A percentile compares a stretch with the other conserved stretches of the same genome.
These are phyloP conservation scores for Kuraishia cidri DNA, from an alignment of 805 yeast species.

Conservation along the genomic window DNA sequence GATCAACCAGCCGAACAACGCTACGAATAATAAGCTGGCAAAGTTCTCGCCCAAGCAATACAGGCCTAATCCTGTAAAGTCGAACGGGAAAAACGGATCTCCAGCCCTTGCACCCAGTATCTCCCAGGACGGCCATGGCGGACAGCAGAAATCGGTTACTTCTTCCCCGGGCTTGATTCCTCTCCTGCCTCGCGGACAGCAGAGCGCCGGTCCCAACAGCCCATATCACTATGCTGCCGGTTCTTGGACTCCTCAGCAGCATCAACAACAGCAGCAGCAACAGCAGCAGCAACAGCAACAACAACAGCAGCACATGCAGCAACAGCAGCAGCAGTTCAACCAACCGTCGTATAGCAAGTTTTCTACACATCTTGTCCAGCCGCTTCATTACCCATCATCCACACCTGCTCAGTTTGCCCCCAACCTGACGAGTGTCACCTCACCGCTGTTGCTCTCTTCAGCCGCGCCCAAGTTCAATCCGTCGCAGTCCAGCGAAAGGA, in stretches of 20 bases:
- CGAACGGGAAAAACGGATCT: constrained; percentile 5
- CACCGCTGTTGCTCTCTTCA: constrained; percentile 50
- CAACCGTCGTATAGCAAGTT: constrained; percentile 8
- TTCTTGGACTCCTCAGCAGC: background rate
- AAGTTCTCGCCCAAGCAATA: constrained; percentile 28
- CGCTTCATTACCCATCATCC: constrained; percentile 56
- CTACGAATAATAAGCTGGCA: constrained; percentile 11
- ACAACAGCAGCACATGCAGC: constrained; percentile 1
- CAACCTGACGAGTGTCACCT: constrained; percentile 51
- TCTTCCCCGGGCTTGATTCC: constrained; percentile 30
- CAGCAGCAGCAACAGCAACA: constrained; percentile 3
- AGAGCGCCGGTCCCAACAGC: constrained; percentile 4
- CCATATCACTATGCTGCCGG: background rate
- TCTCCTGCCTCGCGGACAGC: constrained; percentile 26
- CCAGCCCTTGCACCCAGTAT: constrained; percentile 3
- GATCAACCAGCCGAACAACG: constrained; percentile 15
- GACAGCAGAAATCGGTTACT: background rate
- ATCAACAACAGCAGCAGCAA: background rate
- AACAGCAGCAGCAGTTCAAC: constrained; percentile 1
- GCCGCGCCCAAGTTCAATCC: constrained; percentile 24
- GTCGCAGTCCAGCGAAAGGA: constrained; percentile 26
- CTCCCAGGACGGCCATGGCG: background rate
- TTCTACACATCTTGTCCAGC: constrained; percentile 31
- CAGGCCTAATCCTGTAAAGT: constrained; percentile 17
- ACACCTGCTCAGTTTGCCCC: constrained; percentile 68